phyloP scores from a whole-genome alignment of 1,139 yeast genomes.

The Kodamaea suecica region DNA sequence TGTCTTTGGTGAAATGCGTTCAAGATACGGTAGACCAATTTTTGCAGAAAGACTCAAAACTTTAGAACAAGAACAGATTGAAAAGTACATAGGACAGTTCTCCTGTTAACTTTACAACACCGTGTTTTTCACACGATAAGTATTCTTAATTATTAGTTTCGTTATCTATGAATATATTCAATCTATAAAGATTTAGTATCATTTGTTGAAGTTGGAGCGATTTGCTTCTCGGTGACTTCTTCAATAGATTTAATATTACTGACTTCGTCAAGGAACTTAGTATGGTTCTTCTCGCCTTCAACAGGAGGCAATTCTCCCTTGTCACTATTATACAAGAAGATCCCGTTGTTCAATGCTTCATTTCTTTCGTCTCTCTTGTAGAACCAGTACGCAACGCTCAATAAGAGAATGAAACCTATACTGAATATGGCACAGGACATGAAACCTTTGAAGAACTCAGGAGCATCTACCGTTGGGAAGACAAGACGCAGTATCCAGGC shows the following conservation, averaged over 20 bases:
- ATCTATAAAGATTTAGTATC: too few species aligned
- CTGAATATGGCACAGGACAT: slow-evolving; percentile 17
- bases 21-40: slow-evolving; percentile 14
- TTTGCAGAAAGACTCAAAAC: background rate
- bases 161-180: too few species aligned
- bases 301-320: slow-evolving; percentile 10
- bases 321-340: slow-evolving; percentile 10
- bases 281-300: too few species aligned
- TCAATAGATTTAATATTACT: too few species aligned
- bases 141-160: too few species aligned
- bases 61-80: background rate
- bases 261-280: too few species aligned
- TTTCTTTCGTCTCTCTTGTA: slow-evolving; percentile 13
- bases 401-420: slow-evolving; percentile 12
- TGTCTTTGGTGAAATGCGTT: slow-evolving; percentile 16
- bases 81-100: background rate
- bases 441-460: slow-evolving; percentile 18
- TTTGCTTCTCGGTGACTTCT: too few species aligned
- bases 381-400: slow-evolving; percentile 9
- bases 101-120: too few species aligned
- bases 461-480: slow-evolving; percentile 22
- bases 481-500: slow-evolving; percentile 25
- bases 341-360: slow-evolving; percentile 11
- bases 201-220: too few species aligned
- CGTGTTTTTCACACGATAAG: too few species aligned